A percentile compares a stretch with the other conserved stretches of the same genome.
phyloP scores from a whole-genome alignment of 2,329 filamentous ascomycete genomes.

The Capronia coronata region DNA sequence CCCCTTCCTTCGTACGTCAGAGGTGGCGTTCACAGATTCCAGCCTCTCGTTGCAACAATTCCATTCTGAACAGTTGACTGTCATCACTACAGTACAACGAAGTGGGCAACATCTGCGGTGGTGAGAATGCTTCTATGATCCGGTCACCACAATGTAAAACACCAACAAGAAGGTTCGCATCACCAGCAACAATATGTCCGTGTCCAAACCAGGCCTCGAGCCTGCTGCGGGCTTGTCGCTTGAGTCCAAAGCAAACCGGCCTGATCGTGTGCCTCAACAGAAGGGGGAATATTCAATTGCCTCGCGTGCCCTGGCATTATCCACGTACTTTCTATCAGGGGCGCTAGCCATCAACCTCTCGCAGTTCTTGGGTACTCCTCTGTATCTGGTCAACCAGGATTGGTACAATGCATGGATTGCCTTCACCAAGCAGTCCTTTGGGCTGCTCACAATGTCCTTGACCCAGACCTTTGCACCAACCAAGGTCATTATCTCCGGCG shows the following conservation, averaged over 20 bases:
- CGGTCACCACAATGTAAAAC: background rate
- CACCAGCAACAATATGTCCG: constrained; percentile 13
- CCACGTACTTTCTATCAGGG: constrained; percentile 31
- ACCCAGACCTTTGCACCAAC: constrained; percentile 87
- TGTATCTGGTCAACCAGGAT: constrained; percentile 69
- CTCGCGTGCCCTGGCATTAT: constrained; percentile 29
- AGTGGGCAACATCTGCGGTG: background rate
- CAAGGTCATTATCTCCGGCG: constrained; percentile 72
- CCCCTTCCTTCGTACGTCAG: constrained; percentile 13
- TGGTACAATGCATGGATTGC: constrained; percentile 83
- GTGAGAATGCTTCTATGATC: background rate
- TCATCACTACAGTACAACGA: too few species aligned
- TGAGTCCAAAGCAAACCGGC: constrained; percentile 19
- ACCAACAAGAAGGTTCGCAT: background rate
- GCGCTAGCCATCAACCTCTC: constrained; percentile 53
- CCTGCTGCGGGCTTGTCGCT: constrained; percentile 26
- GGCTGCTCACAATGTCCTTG: constrained; percentile 68
- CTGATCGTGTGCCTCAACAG: constrained; percentile 22
- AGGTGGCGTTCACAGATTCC: constrained; percentile 10
- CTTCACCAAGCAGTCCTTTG: constrained; percentile 77
- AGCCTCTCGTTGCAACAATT: background rate
- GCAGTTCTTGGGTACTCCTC: constrained; percentile 67
- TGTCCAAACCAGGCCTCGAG: constrained; percentile 14
- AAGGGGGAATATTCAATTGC: constrained; percentile 26
- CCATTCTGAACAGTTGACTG: background rate